Evolutionary conservation across 208 protist species (phyloP).

Genomic region (Acanthamoeba lenticulata): DNA sequence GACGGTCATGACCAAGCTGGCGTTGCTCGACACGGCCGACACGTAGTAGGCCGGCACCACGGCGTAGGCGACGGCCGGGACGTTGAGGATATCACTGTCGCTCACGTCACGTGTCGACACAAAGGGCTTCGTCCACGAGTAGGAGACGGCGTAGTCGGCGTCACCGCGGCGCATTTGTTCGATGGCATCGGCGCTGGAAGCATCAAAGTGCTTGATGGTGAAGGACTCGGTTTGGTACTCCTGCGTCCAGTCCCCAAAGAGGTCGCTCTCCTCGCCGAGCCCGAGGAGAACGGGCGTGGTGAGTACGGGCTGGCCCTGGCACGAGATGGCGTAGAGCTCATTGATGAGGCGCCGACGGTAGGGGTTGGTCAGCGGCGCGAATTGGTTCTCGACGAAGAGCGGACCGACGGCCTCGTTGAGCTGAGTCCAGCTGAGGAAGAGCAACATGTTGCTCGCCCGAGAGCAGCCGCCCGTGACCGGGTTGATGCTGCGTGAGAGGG

Average conservation of each 20-base stretch:
- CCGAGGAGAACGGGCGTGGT: conserved; percentile 40
- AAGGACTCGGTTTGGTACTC: neutral
- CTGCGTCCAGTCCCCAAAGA: conserved; percentile 18
- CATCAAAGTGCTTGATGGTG: conserved; percentile 14
- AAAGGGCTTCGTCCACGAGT: neutral
- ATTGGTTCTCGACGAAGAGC: neutral
- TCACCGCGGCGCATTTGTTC: neutral
- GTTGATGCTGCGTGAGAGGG: neutral
- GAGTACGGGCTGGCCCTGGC: neutral
- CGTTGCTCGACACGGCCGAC: neutral
- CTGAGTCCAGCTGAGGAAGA: conserved; percentile 65
- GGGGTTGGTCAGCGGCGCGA: conserved; percentile 19
- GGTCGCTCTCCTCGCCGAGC: neutral
- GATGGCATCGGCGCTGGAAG: neutral
- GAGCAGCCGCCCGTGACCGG: neutral
- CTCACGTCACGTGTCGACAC: neutral
- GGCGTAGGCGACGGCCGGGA: neutral
- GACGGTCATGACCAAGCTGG: neutral
- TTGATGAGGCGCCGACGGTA: conserved; percentile 37
- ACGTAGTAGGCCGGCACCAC: conserved; percentile 1
- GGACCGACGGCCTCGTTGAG: conserved; percentile 20
- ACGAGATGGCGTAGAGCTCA: conserved; percentile 36
- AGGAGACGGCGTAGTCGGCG: conserved; percentile 2
- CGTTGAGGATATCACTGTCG: neutral
- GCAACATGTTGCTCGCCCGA: conserved; percentile 6